Percentiles rank a stretch among this genome's conserved stretches.
Conservation (phyloP, 768 basidiomycete genomes). For the Gymnopilus dilepis region DNA sequence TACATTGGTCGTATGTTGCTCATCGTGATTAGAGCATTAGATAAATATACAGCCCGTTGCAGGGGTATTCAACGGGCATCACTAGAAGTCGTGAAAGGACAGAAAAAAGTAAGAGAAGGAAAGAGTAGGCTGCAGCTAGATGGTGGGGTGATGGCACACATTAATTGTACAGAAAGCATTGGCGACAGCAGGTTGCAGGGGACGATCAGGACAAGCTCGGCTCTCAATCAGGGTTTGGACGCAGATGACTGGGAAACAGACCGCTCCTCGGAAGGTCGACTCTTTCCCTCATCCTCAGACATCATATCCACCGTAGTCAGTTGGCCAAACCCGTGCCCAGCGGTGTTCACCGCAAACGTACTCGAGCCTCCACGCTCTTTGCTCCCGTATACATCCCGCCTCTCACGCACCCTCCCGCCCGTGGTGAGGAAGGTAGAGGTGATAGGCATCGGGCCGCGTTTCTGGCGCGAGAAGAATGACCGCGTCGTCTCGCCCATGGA, state of each 20-base stretch:
- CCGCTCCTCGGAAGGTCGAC: not conserved
- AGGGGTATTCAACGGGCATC: not conserved
- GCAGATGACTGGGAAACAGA: no score
- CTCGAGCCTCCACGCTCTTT: not conserved
- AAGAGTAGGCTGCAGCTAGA: not conserved
- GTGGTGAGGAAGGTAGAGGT: slow-evolving; percentile 19
- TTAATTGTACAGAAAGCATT: no score
- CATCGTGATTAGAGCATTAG: not conserved
- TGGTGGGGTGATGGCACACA: no score
- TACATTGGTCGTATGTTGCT: not conserved
- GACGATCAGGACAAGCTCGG: no score
- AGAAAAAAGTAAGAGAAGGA: not conserved
- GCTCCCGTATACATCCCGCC: slow-evolving; percentile 5
- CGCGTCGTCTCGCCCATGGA: slow-evolving; percentile 5
- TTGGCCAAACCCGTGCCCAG: not conserved
- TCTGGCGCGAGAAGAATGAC: slow-evolving; percentile 4
- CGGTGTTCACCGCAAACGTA: not conserved
- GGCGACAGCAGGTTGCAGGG: no score
- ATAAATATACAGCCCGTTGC: not conserved
- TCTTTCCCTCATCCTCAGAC: no score
- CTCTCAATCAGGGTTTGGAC: no score
- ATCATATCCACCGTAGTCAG: not conserved
- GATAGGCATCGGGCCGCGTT: slow-evolving; percentile 5
- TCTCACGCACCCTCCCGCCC: slow-evolving; percentile 8
- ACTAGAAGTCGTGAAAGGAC: no score